These are phyloP conservation scores for Xylaria multiplex DNA, from an alignment of 2,329 filamentous ascomycete species.

Conservation along the genomic window DNA sequence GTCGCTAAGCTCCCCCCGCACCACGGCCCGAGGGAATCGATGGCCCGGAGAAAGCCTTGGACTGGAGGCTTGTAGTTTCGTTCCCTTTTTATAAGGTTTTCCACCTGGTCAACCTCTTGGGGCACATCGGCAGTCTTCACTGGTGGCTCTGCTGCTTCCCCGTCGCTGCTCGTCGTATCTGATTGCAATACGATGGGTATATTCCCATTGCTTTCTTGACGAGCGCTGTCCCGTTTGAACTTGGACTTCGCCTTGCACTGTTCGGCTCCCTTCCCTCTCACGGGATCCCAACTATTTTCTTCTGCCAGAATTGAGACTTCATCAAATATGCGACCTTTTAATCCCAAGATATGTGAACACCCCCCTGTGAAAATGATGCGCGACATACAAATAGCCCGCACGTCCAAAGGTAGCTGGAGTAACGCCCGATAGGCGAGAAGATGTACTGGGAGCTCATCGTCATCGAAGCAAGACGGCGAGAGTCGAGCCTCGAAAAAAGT, in stretches of 20 bases:
- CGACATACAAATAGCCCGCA: slow-evolving; percentile 85
- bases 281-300: slow-evolving; percentile 78
- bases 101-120: slow-evolving; percentile 67
- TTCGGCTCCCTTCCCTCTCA: slow-evolving; percentile 75
- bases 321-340: slow-evolving; percentile 79
- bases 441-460: slow-evolving; percentile 84
- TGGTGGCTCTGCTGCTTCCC: slow-evolving; percentile 49
- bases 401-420: slow-evolving; percentile 80
- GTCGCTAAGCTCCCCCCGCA: slow-evolving; percentile 76
- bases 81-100: slow-evolving; percentile 63
- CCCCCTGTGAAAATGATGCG: slow-evolving; percentile 89
- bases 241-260: slow-evolving; percentile 60
- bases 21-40: slow-evolving; percentile 79
- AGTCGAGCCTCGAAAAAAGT: slow-evolving; percentile 73
- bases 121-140: slow-evolving; percentile 56
- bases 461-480: slow-evolving; percentile 73
- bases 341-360: slow-evolving; percentile 78
- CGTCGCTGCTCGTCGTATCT: slow-evolving; percentile 39
- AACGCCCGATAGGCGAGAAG: slow-evolving; percentile 80
- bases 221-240: slow-evolving; percentile 50
- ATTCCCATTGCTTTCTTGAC: slow-evolving; percentile 40
- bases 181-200: slow-evolving; percentile 38
- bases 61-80: slow-evolving; percentile 54
- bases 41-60: slow-evolving; percentile 70
- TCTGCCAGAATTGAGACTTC: slow-evolving; percentile 76